A percentile compares a stretch with the other conserved stretches of the same genome.
phyloP scores from a whole-genome alignment of 768 basidiomycete genomes.

The Tricholoma matsutake region DNA sequence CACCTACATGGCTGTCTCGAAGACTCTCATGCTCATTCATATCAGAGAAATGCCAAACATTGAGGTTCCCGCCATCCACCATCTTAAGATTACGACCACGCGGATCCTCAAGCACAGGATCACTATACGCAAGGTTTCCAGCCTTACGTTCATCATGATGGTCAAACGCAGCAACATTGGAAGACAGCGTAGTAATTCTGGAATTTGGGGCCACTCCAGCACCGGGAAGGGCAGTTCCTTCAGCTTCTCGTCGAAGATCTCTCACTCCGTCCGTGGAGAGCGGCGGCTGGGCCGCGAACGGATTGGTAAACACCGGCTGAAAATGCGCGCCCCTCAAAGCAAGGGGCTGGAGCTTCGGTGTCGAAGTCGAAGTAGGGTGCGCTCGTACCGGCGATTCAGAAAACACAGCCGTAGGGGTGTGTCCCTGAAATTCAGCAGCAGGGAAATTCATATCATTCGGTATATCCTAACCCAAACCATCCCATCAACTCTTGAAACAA shows the following conservation, averaged over 20 bases:
- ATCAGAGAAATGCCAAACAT: too few species aligned
- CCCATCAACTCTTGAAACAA: neutral
- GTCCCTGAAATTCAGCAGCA: neutral
- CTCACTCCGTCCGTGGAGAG: neutral
- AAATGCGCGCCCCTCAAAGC: neutral
- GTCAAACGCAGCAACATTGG: neutral
- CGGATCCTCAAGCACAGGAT: neutral
- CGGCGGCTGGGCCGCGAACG: neutral
- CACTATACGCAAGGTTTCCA: neutral
- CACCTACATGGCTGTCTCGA: neutral
- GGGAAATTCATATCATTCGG: neutral
- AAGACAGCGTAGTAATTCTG: neutral
- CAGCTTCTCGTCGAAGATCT: neutral
- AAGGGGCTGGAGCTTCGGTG: neutral
- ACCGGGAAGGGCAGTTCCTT: neutral
- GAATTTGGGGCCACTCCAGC: neutral
- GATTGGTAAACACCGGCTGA: neutral
- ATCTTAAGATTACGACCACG: neutral
- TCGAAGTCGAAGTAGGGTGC: neutral
- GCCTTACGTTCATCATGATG: neutral
- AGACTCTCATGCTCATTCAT: neutral
- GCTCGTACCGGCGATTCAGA: neutral
- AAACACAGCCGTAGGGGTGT: neutral
- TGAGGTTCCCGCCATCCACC: neutral
- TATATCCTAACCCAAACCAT: neutral